Percentiles rank a stretch among this genome's conserved stretches.
Evolutionary conservation across 768 basidiomycete genomes (phyloP).

Genomic region (Sutorius australiensis): DNA sequence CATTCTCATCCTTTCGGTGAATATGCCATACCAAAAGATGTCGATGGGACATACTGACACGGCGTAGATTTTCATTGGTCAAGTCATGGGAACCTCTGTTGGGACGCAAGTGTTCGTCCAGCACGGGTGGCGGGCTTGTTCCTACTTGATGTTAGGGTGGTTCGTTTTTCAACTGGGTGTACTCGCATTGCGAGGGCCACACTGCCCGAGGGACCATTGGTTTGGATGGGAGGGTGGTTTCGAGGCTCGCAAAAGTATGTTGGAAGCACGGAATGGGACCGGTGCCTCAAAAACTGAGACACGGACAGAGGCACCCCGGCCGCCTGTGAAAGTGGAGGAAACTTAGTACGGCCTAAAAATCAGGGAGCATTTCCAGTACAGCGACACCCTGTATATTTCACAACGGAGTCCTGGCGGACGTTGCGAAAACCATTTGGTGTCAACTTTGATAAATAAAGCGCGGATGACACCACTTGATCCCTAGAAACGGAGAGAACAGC

Average conservation of each 20-base stretch:
- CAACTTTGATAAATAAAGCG: not conserved
- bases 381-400: not conserved
- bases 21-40: slow-evolving; percentile 9
- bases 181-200: slow-evolving; percentile 66
- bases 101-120: slow-evolving; percentile 67
- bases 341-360: not conserved
- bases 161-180: slow-evolving; percentile 53
- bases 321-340: slow-evolving; percentile 8
- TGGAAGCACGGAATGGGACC: slow-evolving; percentile 15
- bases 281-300: not conserved
- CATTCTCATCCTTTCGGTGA: slow-evolving; percentile 64
- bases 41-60: not conserved
- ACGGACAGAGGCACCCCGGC: not conserved
- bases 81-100: slow-evolving; percentile 77
- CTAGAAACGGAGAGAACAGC: not conserved
- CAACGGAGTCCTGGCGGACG: not conserved
- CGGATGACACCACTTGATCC: not conserved
- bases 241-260: slow-evolving; percentile 39
- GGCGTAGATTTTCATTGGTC: slow-evolving; percentile 61
- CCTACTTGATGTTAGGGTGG: slow-evolving; percentile 57
- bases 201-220: slow-evolving; percentile 47
- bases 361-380: not conserved
- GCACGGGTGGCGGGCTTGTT: slow-evolving; percentile 68
- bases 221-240: slow-evolving; percentile 61
- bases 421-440: not conserved